A percentile compares a stretch with the other conserved stretches of the same genome.
These are phyloP conservation scores for Suillus sp. DNA, from an alignment of 768 basidiomycete species.

Conservation along the genomic window DNA sequence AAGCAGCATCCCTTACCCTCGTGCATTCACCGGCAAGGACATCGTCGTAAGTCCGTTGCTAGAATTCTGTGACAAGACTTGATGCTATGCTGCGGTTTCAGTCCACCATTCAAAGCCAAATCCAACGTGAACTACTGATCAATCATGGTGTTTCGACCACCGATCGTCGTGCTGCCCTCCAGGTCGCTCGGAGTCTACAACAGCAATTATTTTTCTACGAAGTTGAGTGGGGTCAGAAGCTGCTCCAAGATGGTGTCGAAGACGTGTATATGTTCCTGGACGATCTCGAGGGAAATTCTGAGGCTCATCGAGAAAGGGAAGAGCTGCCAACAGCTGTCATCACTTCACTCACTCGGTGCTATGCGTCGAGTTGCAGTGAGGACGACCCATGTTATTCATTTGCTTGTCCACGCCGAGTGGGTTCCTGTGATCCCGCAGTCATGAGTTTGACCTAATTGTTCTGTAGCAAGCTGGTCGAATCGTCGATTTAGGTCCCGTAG, in stretches of 20 bases:
- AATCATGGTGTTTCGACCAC: conserved; percentile 73
- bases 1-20: conserved; percentile 87
- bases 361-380: conserved; percentile 83
- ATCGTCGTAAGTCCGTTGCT: conserved; percentile 68
- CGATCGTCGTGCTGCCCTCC: conserved; percentile 81
- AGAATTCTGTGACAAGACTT: neutral
- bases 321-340: conserved; percentile 88
- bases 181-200: conserved; percentile 88
- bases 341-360: conserved; percentile 89
- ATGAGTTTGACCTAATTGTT: conserved; percentile 18
- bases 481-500: conserved; percentile 22
- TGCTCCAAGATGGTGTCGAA: conserved; percentile 84
- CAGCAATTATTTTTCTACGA: conserved; percentile 95
- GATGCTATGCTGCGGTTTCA: conserved; percentile 30
- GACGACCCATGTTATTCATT: conserved; percentile 81
- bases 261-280: conserved; percentile 94
- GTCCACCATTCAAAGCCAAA: conserved; percentile 87
- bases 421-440: conserved; percentile 18
- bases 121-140: conserved; percentile 80
- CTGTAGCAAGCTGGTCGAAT: conserved; percentile 25
- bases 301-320: conserved; percentile 60
- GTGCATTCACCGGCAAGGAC: conserved; percentile 93
- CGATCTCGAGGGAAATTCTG: conserved; percentile 68
- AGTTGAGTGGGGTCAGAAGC: conserved; percentile 89
- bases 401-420: conserved; percentile 73